A percentile compares a stretch with the other conserved stretches of the same genome.
Conservation (phyloP, 208 protist genomes). For the Wallacemonas collosoma region DNA sequence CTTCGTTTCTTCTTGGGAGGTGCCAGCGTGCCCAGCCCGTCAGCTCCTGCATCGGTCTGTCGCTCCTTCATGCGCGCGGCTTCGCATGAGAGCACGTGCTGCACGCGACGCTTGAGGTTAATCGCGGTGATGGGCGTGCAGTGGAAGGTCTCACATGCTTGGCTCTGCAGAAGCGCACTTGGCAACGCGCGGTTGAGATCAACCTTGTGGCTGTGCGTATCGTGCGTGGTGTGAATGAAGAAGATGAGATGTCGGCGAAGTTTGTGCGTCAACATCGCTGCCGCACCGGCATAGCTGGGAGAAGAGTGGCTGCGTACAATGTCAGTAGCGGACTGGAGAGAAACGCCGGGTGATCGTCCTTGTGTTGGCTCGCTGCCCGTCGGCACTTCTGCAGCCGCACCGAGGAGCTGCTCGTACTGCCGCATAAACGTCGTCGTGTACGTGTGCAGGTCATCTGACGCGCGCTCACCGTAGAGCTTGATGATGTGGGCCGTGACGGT, state of each 20-base stretch:
- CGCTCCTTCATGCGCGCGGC: background rate
- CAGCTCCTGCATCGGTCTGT: no score
- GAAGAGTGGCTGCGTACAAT: no score
- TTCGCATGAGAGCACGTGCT: constrained; percentile 39
- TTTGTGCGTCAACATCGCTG: constrained; percentile 5
- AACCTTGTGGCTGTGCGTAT: constrained; percentile 83
- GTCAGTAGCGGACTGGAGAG: no score
- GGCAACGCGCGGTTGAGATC: constrained; percentile 55
- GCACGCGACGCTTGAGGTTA: constrained; percentile 60
- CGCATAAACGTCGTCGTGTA: constrained; percentile 56
- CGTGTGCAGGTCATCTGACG: constrained; percentile 35
- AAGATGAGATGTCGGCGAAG: constrained; percentile 60
- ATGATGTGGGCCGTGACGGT: constrained; percentile 22
- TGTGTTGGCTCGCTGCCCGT: background rate
- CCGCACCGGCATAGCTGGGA: background rate
- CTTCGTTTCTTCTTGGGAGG: no score
- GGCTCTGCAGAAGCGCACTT: constrained; percentile 42
- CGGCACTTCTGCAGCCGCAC: background rate
- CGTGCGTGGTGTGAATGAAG: constrained; percentile 84
- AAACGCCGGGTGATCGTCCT: no score
- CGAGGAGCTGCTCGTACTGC: constrained; percentile 47
- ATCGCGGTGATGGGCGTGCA: constrained; percentile 76
- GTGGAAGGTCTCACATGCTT: constrained; percentile 58
- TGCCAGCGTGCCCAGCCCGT: no score
- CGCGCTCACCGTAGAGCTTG: constrained; percentile 80